Evolutionary conservation across 495 filamentous ascomycete genomes (phyloP), one percentile per base, ranked within the genome.

Genomic region (Hypoxylon crocopeplum): DNA sequence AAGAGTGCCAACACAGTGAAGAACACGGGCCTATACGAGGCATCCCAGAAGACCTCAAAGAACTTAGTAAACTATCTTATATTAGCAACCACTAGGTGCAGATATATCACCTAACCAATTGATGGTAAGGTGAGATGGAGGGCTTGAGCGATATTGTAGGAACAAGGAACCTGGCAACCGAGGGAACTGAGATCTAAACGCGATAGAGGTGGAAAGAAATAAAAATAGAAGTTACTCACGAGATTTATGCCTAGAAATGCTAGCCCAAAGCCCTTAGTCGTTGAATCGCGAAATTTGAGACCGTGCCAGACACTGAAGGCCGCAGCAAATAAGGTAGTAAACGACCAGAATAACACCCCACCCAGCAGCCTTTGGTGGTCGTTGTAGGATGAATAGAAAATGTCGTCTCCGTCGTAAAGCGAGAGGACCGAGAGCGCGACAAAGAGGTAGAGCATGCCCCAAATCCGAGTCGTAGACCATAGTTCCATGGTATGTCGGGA

Each of bases 391-490:
- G n/a, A 22, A 37, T 7, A 27, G 24, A 27, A 27, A 27, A 27
- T 4, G 8, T 27, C 24, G 24, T 27, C 4, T 8, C 24, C 24
- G n/a, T n/a, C n/a, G n/a, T n/a, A 21, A 16, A 33, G 15, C 10
- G 49, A 53, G 17, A 42, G 38, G 16, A 24, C 0, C 38, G 37
- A 53, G 29, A 42, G 27, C 6, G 27, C 1, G 38, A 41, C 34
- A n/a, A 53, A 42, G 7, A 44, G 29, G 10, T 33, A 42, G 3
- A 34, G 11, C 27, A 44, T 24, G n/a, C 49, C 38, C 48, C 48
- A 52, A 22, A 33, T 22, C 2, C 37, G 16, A 32, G 37, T 41
- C 2, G 25, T 33, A 37, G 25, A 22, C 37, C 27, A 32, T 17
- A 52, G 16, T 5, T 42, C 36, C 22, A 30, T 15, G 11, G 48